Percentiles rank a stretch among this genome's conserved stretches.
These are phyloP conservation scores for Solanum dulcamara DNA, from an alignment of 257 asterid genomes.

Conservation along the genomic window DNA sequence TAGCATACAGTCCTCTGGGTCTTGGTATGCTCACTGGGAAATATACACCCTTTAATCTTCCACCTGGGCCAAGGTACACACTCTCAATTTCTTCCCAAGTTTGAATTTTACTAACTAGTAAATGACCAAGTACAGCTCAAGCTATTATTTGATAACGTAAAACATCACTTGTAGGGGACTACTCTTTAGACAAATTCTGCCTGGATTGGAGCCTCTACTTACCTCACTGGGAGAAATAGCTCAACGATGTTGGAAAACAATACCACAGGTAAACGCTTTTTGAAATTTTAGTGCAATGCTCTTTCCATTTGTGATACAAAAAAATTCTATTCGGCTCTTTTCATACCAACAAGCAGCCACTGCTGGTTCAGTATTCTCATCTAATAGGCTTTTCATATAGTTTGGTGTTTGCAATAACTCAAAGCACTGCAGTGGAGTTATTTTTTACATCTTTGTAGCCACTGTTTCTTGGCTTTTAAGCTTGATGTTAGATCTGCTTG, in stretches of 20 bases:
- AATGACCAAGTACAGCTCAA: background rate
- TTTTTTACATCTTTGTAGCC: background rate
- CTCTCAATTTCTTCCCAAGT: background rate
- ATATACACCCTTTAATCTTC: constrained; percentile 65
- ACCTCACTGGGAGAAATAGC: constrained; percentile 51
- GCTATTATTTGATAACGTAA: background rate
- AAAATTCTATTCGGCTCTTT: too few relatives aligned
- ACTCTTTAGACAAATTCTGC: constrained; percentile 72
- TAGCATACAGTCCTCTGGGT: constrained; percentile 86
- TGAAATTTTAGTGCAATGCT: background rate
- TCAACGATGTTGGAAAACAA: constrained; percentile 45
- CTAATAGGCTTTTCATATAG: background rate
- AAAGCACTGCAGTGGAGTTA: too few relatives aligned
- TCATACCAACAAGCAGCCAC: too few relatives aligned
- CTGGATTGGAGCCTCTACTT: constrained; percentile 74
- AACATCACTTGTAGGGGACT: constrained; percentile 39
- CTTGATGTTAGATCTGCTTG: background rate
- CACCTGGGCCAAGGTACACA: constrained; percentile 74
- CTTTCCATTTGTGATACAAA: too few relatives aligned
- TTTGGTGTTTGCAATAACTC: too few relatives aligned
- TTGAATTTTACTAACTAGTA: background rate
- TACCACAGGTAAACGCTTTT: constrained; percentile 47
- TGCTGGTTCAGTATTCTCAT: background rate
- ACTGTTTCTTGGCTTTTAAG: background rate
- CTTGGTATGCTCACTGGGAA: constrained; percentile 98